Evolutionary conservation across 2,329 filamentous ascomycete species (phyloP).

Genomic region (Phyllosticta capitalensis): DNA sequence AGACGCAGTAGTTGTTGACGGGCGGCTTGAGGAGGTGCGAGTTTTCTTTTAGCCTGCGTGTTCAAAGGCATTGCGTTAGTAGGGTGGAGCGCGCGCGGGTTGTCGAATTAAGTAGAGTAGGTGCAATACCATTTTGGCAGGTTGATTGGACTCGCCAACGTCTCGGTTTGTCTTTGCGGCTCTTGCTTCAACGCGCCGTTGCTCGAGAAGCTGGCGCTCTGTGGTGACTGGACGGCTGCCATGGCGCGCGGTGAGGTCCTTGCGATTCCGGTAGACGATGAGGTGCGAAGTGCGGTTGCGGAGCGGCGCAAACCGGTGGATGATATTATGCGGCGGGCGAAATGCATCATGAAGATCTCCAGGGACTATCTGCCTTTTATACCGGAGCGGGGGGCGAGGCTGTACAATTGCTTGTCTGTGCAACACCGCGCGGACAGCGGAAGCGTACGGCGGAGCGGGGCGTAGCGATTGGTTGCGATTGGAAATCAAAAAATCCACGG

Average conservation of each 20-base stretch:
- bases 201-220: constrained; percentile 1
- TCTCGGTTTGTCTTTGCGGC: neutral
- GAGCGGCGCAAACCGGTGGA: neutral
- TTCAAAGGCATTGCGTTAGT: neutral
- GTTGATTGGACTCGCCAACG: constrained; percentile 22
- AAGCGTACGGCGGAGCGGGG: constrained; percentile 1
- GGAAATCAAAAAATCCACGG: constrained; percentile 6
- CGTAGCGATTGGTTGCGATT: neutral
- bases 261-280: neutral
- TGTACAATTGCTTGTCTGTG: neutral
- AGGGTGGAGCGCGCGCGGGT: neutral
- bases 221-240: neutral
- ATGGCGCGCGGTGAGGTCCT: neutral
- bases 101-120: neutral
- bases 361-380: too few species aligned
- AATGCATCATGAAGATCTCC: neutral
- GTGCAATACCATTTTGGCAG: constrained; percentile 31
- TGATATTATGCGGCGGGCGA: neutral
- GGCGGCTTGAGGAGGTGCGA: constrained; percentile 86
- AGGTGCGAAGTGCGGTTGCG: neutral
- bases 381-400: neutral
- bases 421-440: neutral
- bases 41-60: constrained; percentile 73
- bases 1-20: constrained; percentile 96
- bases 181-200: neutral